Percentiles rank a stretch among this genome's conserved stretches.
Conservation (phyloP, 1,284 basidiomycete genomes). For the Irpex rosettiformis region DNA sequence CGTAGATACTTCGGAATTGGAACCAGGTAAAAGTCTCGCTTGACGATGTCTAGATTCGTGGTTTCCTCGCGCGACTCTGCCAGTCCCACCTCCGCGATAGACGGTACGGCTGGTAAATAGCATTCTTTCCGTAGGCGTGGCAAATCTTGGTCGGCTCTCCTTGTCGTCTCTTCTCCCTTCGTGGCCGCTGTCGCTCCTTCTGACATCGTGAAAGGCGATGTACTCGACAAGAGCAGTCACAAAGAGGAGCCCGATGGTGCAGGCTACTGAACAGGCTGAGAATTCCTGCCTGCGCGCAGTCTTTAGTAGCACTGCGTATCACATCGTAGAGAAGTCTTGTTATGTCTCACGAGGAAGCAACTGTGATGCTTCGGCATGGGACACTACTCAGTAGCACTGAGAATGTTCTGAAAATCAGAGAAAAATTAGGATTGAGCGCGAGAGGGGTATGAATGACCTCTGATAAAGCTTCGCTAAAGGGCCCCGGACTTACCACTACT, state of each 20-base stretch:
- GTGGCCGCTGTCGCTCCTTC: background rate
- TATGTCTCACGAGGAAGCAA: background rate
- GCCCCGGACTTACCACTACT: too few species aligned
- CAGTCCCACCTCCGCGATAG: background rate
- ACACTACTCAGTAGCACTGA: too few species aligned
- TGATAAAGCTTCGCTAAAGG: too few species aligned
- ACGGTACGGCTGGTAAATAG: background rate
- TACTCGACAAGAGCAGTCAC: background rate
- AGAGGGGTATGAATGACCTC: too few species aligned
- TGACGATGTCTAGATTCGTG: background rate
- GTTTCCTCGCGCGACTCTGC: background rate
- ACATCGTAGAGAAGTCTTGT: background rate
- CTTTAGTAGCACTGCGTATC: background rate
- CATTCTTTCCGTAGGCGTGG: background rate
- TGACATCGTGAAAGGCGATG: background rate
- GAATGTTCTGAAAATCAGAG: too few species aligned
- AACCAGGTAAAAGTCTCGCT: conserved; percentile 55
- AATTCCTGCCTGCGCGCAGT: background rate
- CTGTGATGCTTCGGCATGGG: background rate
- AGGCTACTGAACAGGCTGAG: background rate
- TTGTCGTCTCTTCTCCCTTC: background rate
- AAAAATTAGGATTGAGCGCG: too few species aligned
- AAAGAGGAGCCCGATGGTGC: background rate
- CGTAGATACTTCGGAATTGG: conserved; percentile 63
- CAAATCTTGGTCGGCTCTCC: background rate